A percentile compares a stretch with the other conserved stretches of the same genome.
These are phyloP conservation scores for Rhizopus microsporus DNA, from an alignment of 371 early-diverging fungal species.

Conservation along the genomic window DNA sequence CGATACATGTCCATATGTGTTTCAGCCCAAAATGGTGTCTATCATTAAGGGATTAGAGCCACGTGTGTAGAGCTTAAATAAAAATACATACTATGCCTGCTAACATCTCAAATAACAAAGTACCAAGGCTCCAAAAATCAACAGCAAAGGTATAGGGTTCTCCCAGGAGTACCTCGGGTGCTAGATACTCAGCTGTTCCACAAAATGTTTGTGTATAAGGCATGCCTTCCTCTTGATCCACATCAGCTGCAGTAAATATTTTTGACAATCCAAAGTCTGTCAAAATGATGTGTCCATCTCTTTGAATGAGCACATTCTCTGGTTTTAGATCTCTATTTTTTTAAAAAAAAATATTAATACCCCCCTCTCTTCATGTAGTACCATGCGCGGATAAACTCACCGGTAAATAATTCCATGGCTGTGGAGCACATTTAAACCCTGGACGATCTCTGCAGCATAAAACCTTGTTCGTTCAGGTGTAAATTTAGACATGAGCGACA, in stretches of 20 bases:
- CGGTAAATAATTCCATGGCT: slow-evolving; percentile 83
- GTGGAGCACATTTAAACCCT: slow-evolving; percentile 87
- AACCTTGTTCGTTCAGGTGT: slow-evolving; percentile 71
- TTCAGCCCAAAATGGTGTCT: slow-evolving; percentile 85
- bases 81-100: slow-evolving; percentile 59
- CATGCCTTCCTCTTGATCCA: slow-evolving; percentile 19
- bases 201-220: slow-evolving; percentile 87
- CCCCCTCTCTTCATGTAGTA: no score
- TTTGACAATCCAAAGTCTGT: slow-evolving; percentile 89
- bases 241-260: slow-evolving; percentile 46
- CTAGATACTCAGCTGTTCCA: slow-evolving; percentile 91
- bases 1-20: slow-evolving; percentile 80
- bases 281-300: slow-evolving; percentile 84
- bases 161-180: slow-evolving; percentile 90
- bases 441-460: slow-evolving; percentile 87
- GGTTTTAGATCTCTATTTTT: slow-evolving; percentile 73
- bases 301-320: slow-evolving; percentile 78
- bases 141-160: slow-evolving; percentile 84
- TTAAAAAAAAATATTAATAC: neutral
- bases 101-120: slow-evolving; percentile 86
- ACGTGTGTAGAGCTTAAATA: no score
- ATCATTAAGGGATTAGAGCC: neutral
- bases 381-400: slow-evolving; percentile 22
- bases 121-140: slow-evolving; percentile 98
- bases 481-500: slow-evolving; percentile 70